Evolutionary conservation across 306 rosid genomes (phyloP), one percentile per base, ranked within the genome.

Genomic region (Cicer cuneatum): DNA sequence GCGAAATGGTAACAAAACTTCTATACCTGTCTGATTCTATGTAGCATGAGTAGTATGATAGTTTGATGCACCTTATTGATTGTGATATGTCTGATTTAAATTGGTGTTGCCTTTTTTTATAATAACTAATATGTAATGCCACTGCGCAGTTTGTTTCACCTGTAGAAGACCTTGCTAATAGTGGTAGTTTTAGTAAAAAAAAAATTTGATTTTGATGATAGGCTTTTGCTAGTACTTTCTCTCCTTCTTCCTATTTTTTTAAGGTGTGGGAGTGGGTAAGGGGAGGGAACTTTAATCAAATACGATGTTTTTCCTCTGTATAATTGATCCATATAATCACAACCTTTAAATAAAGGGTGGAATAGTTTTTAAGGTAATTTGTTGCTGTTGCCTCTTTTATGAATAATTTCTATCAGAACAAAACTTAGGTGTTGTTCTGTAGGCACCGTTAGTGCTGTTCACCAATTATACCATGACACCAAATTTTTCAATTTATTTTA

Each of bases 1-100:
- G 83, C 87, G 98, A 81, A 94, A 90, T 83, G 98, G 98, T 93
- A 88, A 79, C 62, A 15, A 18, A 51, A 60, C 48, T 46, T 56
- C 43, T 42, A 39, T 74, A 68, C 61, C 71, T 35, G 39, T 61
- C 52, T 61, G 47, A 54, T 52, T 57, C 42, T 71, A 66, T 80
- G 53, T 58, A 63, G 67, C 45, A 46, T 62, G 61, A 40, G 38
- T 48, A 45, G 76, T 66, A 10, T 46, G 19, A 1, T 40, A 18
- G 70, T 83, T 58, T 75, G 56, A 48, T 70, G 71, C 69, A 35
- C 48, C 71, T 75, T 72, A 47, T 59, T 51, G 60, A 61, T 58
- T 65, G 37, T 80, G 24, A 74, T 10, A 51, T 47, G 24, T 71
- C 69, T 77, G 15, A 24, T 72, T 18, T 43, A 48, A 24, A 45